Base-by-base conservation (phyloP, 352 stramenopile genomes). In the Globisporangium middletonii region DNA sequence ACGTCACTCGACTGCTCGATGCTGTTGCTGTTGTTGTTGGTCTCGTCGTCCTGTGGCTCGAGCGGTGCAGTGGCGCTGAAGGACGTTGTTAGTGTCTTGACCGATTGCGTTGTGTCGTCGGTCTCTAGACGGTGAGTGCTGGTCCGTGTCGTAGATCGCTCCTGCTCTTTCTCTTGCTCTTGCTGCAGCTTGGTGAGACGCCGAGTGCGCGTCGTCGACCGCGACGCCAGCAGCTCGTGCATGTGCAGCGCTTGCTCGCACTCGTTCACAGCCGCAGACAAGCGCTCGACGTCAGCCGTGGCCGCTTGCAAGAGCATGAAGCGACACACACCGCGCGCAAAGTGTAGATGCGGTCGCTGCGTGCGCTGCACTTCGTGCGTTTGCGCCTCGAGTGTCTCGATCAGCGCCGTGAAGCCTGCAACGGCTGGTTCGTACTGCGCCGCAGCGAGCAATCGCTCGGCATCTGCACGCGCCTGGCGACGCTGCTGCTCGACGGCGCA, bases 251-350 rank as follows among this genome's bases (percentile, higher is more conserved):
- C 50, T 0, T 62, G 58, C 38, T 77, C 69, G 16, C 27, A 71
- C 2, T 49, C 42, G 33, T 47, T 50, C 6, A 78, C 57, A 23
- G 52, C 13, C 51, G 15, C 11, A 0, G 67, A 73, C 16, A 50
- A 6, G 9, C 70, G 63, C n/a, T n/a, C n/a, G n/a, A n/a, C n/a
- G n/a, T n/a, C n/a, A n/a, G n/a, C n/a, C n/a, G n/a, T n/a, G n/a
- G n/a, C n/a, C n/a, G n/a, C 50, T 75, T 64, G 27, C 23, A 72
- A 41, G 49, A 78, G 58, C 69, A 84, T 73, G 45, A 72, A 75
- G 19, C 76, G 79, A 49, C 65, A 73, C 1, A 86, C 51, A 4
- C 68, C 79, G 50, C 76, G 73, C 28, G 73, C 60, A 50, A 71
- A 79, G 26, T 73, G 59, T 1, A 80, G 60, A 8, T 69, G 54